These are phyloP conservation scores for Nicotiana noctiflora DNA, from an alignment of 257 asterid species.

Conservation along the genomic window DNA sequence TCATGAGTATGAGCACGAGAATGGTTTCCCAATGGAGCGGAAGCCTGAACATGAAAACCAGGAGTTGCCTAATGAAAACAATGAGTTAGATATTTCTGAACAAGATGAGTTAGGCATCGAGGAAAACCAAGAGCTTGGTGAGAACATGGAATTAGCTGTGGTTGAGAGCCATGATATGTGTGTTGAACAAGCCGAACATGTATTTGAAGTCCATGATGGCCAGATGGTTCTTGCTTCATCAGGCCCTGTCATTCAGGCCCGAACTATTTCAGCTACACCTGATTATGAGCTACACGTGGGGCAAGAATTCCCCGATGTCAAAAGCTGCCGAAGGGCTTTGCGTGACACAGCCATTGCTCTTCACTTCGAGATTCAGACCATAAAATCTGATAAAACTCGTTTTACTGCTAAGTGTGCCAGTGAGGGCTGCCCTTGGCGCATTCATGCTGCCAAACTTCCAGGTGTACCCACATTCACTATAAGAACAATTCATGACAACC, in stretches of 20 bases:
- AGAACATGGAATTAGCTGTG: conserved; percentile 58
- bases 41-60: conserved; percentile 49
- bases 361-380: conserved; percentile 90
- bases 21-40: conserved; percentile 46
- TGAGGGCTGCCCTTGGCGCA: conserved; percentile 94
- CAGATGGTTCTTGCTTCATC: conserved; percentile 46
- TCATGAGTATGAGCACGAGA: conserved; percentile 49
- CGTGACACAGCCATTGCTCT: conserved; percentile 90
- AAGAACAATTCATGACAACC: conserved; percentile 73
- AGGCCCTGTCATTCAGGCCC: conserved; percentile 65
- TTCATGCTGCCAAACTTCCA: conserved; percentile 95
- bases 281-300: conserved; percentile 82
- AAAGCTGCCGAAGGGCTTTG: conserved; percentile 86
- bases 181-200: conserved; percentile 42
- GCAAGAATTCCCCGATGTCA: conserved; percentile 89
- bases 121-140: conserved; percentile 62
- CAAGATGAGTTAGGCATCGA: conserved; percentile 47
- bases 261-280: conserved; percentile 48
- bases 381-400: conserved; percentile 88
- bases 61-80: conserved; percentile 38
- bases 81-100: conserved; percentile 49
- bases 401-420: conserved; percentile 87
- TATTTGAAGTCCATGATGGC: conserved; percentile 38
- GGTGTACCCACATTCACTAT: conserved; percentile 91
- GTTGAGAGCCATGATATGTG: conserved; percentile 58